Percentiles rank a stretch among this genome's conserved stretches.
Conservation (phyloP, 2,329 filamentous ascomycete species). For the Penicillium sp. region DNA sequence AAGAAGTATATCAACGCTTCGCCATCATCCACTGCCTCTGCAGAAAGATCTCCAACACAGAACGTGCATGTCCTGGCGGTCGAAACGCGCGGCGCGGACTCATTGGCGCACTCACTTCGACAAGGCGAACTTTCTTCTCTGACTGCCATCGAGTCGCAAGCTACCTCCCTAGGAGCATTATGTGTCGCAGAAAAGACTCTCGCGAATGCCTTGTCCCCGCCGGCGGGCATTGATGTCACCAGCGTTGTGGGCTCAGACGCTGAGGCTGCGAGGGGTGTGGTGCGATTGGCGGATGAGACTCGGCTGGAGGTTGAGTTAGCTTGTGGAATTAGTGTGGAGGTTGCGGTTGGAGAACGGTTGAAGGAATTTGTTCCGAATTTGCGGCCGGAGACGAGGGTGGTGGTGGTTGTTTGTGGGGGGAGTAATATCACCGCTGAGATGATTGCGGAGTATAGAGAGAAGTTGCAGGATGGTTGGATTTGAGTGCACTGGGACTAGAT, state of each 20-base stretch:
- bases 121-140: slow-evolving; percentile 61
- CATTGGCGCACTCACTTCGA: slow-evolving; percentile 63
- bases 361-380: slow-evolving; percentile 34
- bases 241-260: slow-evolving; percentile 69
- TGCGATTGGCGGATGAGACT: slow-evolving; percentile 76
- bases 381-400: slow-evolving; percentile 37
- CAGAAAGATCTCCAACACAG: neutral
- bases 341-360: slow-evolving; percentile 31
- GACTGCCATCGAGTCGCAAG: slow-evolving; percentile 70
- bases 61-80: slow-evolving; percentile 62
- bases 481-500: slow-evolving; percentile 1
- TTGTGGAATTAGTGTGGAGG: slow-evolving; percentile 74
- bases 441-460: slow-evolving; percentile 53
- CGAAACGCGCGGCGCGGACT: slow-evolving; percentile 74
- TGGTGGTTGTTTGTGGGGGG: slow-evolving; percentile 48
- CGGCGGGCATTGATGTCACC: slow-evolving; percentile 49
- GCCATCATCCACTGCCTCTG: neutral
- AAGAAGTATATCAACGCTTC: slow-evolving; percentile 30
- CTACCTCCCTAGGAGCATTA: slow-evolving; percentile 70
- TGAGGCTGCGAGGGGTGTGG: slow-evolving; percentile 75
- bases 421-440: slow-evolving; percentile 57
- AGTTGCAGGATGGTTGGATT: slow-evolving; percentile 42
- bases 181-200: slow-evolving; percentile 67
- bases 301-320: slow-evolving; percentile 77
- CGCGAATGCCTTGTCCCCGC: slow-evolving; percentile 58